phyloP scores from a whole-genome alignment of 139 green algal species.

The Spirogloea muscicola region DNA sequence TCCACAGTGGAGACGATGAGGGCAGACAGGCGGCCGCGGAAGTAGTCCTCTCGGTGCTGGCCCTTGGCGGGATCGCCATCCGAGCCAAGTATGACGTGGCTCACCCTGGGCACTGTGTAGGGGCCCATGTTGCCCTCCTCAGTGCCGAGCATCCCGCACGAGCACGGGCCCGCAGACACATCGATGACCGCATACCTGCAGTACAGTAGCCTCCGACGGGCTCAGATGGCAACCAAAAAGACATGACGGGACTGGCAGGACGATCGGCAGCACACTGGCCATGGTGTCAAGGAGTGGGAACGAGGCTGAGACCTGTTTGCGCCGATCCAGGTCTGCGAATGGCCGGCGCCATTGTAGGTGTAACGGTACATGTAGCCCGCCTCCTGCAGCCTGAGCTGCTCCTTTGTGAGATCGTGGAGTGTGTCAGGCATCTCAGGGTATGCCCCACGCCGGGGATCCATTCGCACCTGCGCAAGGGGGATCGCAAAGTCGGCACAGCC shows the following conservation, averaged over 20 bases:
- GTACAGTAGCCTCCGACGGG: too few species aligned
- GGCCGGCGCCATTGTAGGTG: conserved; percentile 1
- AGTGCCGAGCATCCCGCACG: neutral
- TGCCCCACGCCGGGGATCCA: too few species aligned
- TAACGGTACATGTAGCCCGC: conserved; percentile 6
- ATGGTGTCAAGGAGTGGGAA: too few species aligned
- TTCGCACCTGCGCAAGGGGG: conserved; percentile 2
- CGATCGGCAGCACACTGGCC: too few species aligned
- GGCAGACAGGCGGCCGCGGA: conserved; percentile 28
- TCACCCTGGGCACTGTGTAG: conserved; percentile 16
- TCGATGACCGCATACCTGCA: conserved; percentile 45
- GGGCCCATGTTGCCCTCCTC: conserved; percentile 2
- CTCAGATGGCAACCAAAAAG: too few species aligned
- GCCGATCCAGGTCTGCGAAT: conserved; percentile 2
- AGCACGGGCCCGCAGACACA: conserved; percentile 32
- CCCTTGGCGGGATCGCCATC: neutral
- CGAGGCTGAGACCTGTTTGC: neutral
- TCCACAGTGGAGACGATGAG: conserved; percentile 32
- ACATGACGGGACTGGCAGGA: too few species aligned
- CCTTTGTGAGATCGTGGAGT: neutral
- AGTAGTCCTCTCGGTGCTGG: neutral
- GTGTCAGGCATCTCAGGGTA: too few species aligned
- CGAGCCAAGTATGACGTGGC: neutral
- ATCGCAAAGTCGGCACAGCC: neutral
- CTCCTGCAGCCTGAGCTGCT: conserved; percentile 1